Base-by-base conservation (phyloP, 1,139 yeast species). In the Kluyveromyces sp. region DNA sequence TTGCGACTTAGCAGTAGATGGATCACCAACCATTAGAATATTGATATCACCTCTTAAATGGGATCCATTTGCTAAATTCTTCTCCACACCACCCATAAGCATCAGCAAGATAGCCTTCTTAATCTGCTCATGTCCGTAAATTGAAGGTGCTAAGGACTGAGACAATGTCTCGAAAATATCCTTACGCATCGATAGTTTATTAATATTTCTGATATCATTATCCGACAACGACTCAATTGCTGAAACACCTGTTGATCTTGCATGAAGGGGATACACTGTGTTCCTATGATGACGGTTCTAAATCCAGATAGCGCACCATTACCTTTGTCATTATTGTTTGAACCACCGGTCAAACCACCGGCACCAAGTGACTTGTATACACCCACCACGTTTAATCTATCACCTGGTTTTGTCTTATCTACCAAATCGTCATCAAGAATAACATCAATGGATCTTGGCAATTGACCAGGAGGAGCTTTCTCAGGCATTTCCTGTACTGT, bases 401-500 rank as follows among this genome's bases (percentile, higher is more conserved):
- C 99, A 61, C 99, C 99, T 0, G 98, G 97, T 65, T 92, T 92
- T 42, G 89, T 86, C 47, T 71, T 70, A 62, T 92, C 99, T 2
- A 92, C 98, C 54, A 92, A 73, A 64, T 92, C 98, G 60, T 90
- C 97, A 64, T 92, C 97, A 61, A 94, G 71, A 26, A 92, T 78
- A 35, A 92, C 85, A 62, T 92, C 98, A 37, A 92, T 78, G 2
- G 96, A 83, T 56, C 98, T 75, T 37, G 99, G 98, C 53, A 92
- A 73, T 67, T 92, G 98, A 50, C 99, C 98, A 1, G 97, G 95
- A 21, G 98, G 98, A 0, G 98, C 97, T 55, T 84, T 77, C 69
- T 92, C 99, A 1, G 98, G 99, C 92, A 94, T 87, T 70, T 92
- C 99, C 67, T 92, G 99, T 35, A 92, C 84, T 0, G 96, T 81